phyloP scores from a whole-genome alignment of 805 yeast genomes.

The Saccharomycopsis amapae region DNA sequence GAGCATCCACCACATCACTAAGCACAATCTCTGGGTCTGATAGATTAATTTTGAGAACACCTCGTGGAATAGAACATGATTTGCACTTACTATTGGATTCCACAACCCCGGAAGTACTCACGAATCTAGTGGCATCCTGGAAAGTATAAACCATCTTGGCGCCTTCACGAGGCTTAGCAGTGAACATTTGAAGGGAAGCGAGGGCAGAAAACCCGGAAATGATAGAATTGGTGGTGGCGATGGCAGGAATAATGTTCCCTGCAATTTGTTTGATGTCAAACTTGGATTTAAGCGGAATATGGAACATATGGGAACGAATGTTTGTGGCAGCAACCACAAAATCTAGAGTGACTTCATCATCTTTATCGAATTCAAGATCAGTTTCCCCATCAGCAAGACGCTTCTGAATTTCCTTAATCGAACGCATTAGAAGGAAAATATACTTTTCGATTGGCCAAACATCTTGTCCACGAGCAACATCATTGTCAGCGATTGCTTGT shows the following conservation, averaged over 20 bases:
- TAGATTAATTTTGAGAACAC: conserved; percentile 34
- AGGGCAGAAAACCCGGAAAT: conserved; percentile 84
- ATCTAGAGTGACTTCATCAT: conserved; percentile 83
- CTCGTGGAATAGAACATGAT: conserved; percentile 53
- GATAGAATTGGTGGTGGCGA: conserved; percentile 95
- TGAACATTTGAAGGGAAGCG: conserved; percentile 46
- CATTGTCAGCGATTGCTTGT: conserved; percentile 19
- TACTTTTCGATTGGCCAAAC: conserved; percentile 46
- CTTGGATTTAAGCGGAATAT: conserved; percentile 62
- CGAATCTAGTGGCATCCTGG: conserved; percentile 49
- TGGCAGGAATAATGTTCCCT: conserved; percentile 97
- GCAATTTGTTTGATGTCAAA: conserved; percentile 93
- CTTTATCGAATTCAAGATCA: conserved; percentile 74
- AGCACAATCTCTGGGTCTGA: conserved; percentile 34
- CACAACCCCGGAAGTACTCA: conserved; percentile 55
- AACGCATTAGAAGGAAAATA: conserved; percentile 13
- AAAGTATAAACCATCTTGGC: conserved; percentile 48
- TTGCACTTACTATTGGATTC: conserved; percentile 68
- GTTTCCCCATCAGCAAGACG: conserved; percentile 1
- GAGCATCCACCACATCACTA: conserved; percentile 41
- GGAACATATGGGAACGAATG: conserved; percentile 62
- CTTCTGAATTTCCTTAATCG: conserved; percentile 14
- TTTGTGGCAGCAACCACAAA: conserved; percentile 87
- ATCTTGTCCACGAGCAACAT: conserved; percentile 28
- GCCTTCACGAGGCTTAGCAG: conserved; percentile 28